Base-by-base conservation (phyloP, 2,329 filamentous ascomycete genomes). In the Bertia moriformis region DNA sequence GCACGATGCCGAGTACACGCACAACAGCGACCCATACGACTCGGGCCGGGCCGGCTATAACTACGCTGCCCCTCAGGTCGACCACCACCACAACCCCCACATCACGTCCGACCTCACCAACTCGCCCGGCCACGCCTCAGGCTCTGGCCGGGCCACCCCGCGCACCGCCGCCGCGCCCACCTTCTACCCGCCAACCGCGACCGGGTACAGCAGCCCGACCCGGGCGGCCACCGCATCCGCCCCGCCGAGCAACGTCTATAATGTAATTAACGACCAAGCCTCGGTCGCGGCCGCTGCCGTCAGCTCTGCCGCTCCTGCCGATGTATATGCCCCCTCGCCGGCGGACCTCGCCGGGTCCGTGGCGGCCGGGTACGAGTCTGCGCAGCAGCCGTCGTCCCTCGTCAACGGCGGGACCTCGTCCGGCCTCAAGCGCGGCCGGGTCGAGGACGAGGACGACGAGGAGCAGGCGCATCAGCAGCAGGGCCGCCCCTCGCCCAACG, bases 111-210 rank as follows among this genome's bases (percentile, higher is more conserved):
- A 93, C 46, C 81, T 95, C 69, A 79, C 80, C 2, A 82, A 81
- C 14, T 91, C 87, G 37, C 85, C 84, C 4, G 71, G 63, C 43
- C 84, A 91, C 53, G 83, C 85, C 51, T 80, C 82, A 42, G 75
- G 77, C 17, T 89, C 86, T 19, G 87, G 86, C 22, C 78, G 86
- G 44, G 85, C 86, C 24, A 94, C 87, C 15, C 87, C 88, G 10
- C 77, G 88, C 48, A 93, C 84, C 1, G 73, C 85, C 3, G 69
- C 75, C 7, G 80, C 83, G 47, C 66, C 77, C 2, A n/a, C n/a
- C n/a, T 85, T 87, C 57, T 95, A 93, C 60, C 58, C 71, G 4
- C 72, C 72, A 43, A 66, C 68, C 54, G 57, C 69, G 38, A 79
- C 78, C 18, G n/a, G n/a, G n/a, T 93, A 93, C 61, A 81, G 67